These are phyloP conservation scores for Cryptococcus deneoformans DNA, from an alignment of 1,284 basidiomycete genomes.

Conservation along the genomic window DNA sequence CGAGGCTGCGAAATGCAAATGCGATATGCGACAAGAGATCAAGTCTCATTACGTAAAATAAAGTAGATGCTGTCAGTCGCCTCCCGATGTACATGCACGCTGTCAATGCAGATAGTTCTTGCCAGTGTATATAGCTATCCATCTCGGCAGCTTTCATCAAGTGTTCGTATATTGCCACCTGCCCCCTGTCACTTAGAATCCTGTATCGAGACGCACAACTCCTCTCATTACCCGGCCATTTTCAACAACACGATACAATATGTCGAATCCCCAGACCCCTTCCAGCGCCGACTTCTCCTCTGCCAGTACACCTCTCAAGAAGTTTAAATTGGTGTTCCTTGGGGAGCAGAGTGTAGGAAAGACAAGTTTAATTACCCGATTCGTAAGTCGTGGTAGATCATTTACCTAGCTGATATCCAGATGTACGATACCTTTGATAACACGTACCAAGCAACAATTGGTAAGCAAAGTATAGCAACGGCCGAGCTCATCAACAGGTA, in stretches of 20 bases:
- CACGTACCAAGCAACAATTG: slow-evolving; percentile 99
- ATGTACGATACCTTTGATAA: slow-evolving; percentile 99
- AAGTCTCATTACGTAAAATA: no score
- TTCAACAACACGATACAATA: background rate
- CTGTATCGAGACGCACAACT: background rate
- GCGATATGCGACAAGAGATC: no score
- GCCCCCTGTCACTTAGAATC: no score
- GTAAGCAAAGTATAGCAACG: slow-evolving; percentile 10
- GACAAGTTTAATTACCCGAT: slow-evolving; percentile 97
- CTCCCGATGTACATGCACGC: no score
- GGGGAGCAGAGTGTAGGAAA: slow-evolving; percentile 93
- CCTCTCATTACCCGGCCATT: background rate
- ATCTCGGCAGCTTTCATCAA: no score
- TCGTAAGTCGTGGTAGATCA: slow-evolving; percentile 37
- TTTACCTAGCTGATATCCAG: slow-evolving; percentile 51
- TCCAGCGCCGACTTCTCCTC: slow-evolving; percentile 26
- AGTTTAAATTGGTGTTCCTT: slow-evolving; percentile 93
- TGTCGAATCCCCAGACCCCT: slow-evolving; percentile 7
- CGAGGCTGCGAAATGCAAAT: no score
- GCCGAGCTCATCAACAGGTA: slow-evolving; percentile 52
- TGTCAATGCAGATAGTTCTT: no score
- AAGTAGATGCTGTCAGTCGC: no score
- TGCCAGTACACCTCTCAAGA: slow-evolving; percentile 65
- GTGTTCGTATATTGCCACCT: no score
- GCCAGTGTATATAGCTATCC: no score